phyloP scores from a whole-genome alignment of 1,139 yeast species.

The Pneumocystis murina region DNA sequence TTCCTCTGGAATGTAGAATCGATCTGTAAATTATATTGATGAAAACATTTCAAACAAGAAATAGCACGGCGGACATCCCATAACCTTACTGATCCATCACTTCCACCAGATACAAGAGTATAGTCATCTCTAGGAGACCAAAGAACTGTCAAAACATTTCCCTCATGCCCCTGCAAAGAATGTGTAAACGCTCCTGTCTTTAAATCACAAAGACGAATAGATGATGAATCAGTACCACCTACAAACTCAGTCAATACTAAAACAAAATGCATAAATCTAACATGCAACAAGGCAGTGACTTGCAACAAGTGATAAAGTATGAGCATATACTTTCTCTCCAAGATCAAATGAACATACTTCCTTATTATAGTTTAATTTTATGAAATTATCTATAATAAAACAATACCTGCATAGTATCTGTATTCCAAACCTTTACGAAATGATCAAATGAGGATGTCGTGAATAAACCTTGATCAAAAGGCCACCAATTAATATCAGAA shows the following conservation, averaged over 20 bases:
- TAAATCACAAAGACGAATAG: constrained; percentile 55
- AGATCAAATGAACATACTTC: constrained; percentile 54
- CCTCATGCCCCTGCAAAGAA: constrained; percentile 43
- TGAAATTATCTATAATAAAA: background rate
- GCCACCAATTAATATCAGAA: constrained; percentile 76
- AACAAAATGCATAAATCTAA: constrained; percentile 2
- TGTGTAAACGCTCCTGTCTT: constrained; percentile 55
- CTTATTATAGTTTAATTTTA: background rate
- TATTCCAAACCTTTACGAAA: constrained; percentile 69
- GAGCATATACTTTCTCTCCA: constrained; percentile 27
- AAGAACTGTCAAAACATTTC: constrained; percentile 48
- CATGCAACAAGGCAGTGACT: constrained; percentile 43
- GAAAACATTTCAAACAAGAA: constrained; percentile 49
- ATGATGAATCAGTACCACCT: constrained; percentile 56
- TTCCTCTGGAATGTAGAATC: constrained; percentile 2
- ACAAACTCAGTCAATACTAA: constrained; percentile 3
- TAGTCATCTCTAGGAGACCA: constrained; percentile 63
- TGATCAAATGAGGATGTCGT: constrained; percentile 70
- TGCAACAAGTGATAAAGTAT: constrained; percentile 27
- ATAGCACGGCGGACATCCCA: constrained; percentile 67
- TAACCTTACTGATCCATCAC: constrained; percentile 42
- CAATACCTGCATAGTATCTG: constrained; percentile 31
- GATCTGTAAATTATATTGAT: constrained; percentile 26
- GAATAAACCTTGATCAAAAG: constrained; percentile 74
- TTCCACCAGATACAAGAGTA: constrained; percentile 59